A percentile compares a stretch with the other conserved stretches of the same genome.
These are phyloP conservation scores for Piloderma croceum DNA, from an alignment of 768 basidiomycete genomes.

Conservation along the genomic window DNA sequence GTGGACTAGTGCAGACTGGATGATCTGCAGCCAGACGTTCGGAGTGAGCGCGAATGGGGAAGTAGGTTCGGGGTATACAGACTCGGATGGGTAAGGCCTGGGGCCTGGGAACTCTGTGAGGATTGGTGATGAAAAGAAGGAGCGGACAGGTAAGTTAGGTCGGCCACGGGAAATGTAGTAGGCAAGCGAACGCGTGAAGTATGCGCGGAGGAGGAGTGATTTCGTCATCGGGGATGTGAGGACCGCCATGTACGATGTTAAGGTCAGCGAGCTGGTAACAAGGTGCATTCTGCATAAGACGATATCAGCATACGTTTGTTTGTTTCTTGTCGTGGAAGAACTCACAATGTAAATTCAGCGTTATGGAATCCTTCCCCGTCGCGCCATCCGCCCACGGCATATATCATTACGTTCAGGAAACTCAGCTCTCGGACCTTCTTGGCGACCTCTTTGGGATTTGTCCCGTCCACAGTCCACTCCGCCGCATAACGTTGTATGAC, in stretches of 20 bases:
- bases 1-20: slow-evolving; percentile 13
- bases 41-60: slow-evolving; percentile 19
- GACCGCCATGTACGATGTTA: slow-evolving; percentile 2
- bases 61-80: slow-evolving; percentile 7
- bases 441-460: not conserved
- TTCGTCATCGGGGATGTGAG: slow-evolving; percentile 4
- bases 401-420: slow-evolving; percentile 52
- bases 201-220: slow-evolving; percentile 22
- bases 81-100: no score
- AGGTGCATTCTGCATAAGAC: no score
- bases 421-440: slow-evolving; percentile 56
- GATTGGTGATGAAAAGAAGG: slow-evolving; percentile 8
- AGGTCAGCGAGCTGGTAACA: slow-evolving; percentile 5
- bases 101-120: slow-evolving; percentile 14
- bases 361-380: no score
- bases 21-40: slow-evolving; percentile 31
- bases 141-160: slow-evolving; percentile 3
- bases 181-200: slow-evolving; percentile 20
- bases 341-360: slow-evolving; percentile 59
- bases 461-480: not conserved
- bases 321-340: no score
- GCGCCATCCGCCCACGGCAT: slow-evolving; percentile 50
- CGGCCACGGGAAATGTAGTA: slow-evolving; percentile 16
- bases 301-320: no score
- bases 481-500: not conserved